phyloP scores from a whole-genome alignment of 768 basidiomycete species.

The Tylopilus vinaceipallidus region DNA sequence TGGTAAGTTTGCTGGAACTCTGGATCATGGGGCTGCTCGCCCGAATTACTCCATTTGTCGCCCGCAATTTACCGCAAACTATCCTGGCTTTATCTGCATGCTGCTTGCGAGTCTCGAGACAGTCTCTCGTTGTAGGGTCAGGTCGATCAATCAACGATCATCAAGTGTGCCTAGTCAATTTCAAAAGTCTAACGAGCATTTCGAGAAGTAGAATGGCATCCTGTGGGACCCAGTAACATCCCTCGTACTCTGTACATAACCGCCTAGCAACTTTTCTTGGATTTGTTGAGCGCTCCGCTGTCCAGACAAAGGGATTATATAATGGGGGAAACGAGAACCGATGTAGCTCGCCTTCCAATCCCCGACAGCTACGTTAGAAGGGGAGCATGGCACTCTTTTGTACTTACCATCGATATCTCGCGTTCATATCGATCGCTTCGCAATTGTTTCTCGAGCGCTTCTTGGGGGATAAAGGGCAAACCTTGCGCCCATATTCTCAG shows the following conservation, averaged over 20 bases:
- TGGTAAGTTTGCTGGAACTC: not conserved
- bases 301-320: conserved; percentile 7
- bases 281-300: not conserved
- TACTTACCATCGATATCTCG: conserved; percentile 23
- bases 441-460: conserved; percentile 44
- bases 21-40: not conserved
- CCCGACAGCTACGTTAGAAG: conserved; percentile 7
- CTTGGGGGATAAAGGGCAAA: conserved; percentile 15
- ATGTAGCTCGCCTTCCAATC: conserved; percentile 7
- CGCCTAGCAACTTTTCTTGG: not conserved
- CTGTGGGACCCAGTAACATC: not conserved
- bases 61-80: not conserved
- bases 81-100: not conserved
- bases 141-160: not conserved
- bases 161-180: not conserved
- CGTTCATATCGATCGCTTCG: conserved; percentile 39
- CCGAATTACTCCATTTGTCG: no score
- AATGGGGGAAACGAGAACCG: conserved; percentile 8
- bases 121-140: not conserved
- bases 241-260: not conserved
- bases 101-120: not conserved
- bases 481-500: not conserved
- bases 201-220: not conserved
- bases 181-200: not conserved
- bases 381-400: not conserved